phyloP scores from a whole-genome alignment of 2,329 filamentous ascomycete genomes.

The Botryotinia calthae region DNA sequence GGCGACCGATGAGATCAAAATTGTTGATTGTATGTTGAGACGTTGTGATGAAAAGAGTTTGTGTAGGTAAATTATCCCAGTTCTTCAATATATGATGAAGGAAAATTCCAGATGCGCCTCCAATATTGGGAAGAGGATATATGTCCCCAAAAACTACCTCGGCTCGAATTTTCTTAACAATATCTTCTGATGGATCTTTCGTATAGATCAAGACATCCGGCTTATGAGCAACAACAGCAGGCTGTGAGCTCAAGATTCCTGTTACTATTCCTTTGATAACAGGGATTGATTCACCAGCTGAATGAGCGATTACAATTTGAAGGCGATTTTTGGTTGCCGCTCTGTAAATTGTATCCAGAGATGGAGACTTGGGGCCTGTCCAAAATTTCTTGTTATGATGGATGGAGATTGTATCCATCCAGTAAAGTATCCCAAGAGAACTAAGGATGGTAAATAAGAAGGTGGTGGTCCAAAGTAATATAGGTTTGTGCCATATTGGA shows the following conservation, averaged over 20 bases:
- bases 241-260: conserved; percentile 23
- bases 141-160: conserved; percentile 2
- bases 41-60: conserved; percentile 45
- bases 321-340: conserved; percentile 30
- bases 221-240: conserved; percentile 20
- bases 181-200: conserved; percentile 22
- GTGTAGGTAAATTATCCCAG: conserved; percentile 45
- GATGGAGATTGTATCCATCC: conserved; percentile 32
- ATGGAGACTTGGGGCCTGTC: conserved; percentile 23
- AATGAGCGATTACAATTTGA: conserved; percentile 35
- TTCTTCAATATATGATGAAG: conserved; percentile 45
- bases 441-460: conserved; percentile 28
- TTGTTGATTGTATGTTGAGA: conserved; percentile 14
- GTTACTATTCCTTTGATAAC: conserved; percentile 27
- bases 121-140: conserved; percentile 40
- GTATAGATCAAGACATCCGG: conserved; percentile 35
- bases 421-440: conserved; percentile 30
- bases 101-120: conserved; percentile 47
- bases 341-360: conserved; percentile 31
- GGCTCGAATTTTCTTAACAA: conserved; percentile 17
- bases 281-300: conserved; percentile 28
- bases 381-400: conserved; percentile 27
- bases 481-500: conserved; percentile 29
- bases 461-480: conserved; percentile 29
- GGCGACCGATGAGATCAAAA: conserved; percentile 15